These are phyloP conservation scores for Erodium moschatum DNA, from an alignment of 441 rosid genomes.

Conservation along the genomic window DNA sequence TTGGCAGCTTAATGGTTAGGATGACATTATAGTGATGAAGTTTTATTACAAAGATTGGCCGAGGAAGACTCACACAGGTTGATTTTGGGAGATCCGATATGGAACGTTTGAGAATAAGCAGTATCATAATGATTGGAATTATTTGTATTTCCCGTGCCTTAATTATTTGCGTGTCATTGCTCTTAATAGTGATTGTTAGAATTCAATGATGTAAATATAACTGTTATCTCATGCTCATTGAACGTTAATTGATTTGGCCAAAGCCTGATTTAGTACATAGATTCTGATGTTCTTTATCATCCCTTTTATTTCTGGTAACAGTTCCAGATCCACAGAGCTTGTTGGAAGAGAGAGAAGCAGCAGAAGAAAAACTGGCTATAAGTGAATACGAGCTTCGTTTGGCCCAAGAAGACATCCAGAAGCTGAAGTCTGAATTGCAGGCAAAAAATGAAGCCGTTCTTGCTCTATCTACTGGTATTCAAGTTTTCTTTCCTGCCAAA, in stretches of 20 bases:
- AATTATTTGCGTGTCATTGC: not conserved
- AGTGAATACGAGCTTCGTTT: constrained; percentile 78
- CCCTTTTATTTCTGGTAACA: constrained; percentile 31
- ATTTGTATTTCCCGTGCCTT: constrained; percentile 1
- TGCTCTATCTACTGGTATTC: constrained; percentile 43
- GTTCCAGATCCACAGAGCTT: constrained; percentile 87
- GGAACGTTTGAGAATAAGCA: not conserved
- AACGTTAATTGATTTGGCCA: no score
- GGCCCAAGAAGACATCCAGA: constrained; percentile 74
- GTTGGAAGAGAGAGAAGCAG: constrained; percentile 74
- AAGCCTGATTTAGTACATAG: constrained; percentile 14
- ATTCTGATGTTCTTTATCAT: constrained; percentile 17
- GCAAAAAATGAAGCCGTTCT: constrained; percentile 41
- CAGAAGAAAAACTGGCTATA: constrained; percentile 67
- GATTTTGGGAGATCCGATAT: not conserved
- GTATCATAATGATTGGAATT: not conserved
- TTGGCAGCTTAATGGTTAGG: not conserved
- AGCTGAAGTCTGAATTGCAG: constrained; percentile 58
- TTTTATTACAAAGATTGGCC: not conserved
- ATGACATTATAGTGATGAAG: not conserved
- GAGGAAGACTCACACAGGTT: not conserved
- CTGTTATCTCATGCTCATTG: not conserved
- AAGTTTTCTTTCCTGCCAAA: constrained; percentile 15
- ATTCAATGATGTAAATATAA: not conserved
- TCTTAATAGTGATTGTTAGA: not conserved